Conservation (phyloP, 139 green algal genomes). For the Ettlia oleoabundans region DNA sequence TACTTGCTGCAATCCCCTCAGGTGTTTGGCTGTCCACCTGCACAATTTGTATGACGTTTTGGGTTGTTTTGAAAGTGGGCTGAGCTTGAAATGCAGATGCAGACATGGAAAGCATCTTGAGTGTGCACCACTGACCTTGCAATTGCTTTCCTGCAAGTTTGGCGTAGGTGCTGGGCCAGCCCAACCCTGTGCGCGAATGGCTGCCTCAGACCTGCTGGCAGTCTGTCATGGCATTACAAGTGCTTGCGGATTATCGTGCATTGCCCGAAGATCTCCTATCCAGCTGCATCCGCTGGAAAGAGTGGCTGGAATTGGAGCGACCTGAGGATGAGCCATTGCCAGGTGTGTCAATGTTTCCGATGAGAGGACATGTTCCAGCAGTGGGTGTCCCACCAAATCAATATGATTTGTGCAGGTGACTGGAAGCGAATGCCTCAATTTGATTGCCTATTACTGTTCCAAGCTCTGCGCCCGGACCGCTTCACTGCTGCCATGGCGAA, state of each 20-base stretch:
- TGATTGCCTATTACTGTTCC: conserved; percentile 83
- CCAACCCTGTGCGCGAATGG: no score
- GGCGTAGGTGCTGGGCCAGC: no score
- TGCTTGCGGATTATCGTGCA: conserved; percentile 83
- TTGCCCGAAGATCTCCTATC: conserved; percentile 88
- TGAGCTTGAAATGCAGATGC: no score
- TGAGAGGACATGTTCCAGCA: neutral
- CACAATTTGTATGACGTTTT: no score
- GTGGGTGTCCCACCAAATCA: neutral
- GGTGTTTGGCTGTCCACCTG: no score
- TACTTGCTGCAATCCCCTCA: conserved; percentile 82
- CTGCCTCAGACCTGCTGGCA: conserved; percentile 69
- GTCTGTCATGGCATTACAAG: conserved; percentile 67
- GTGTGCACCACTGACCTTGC: no score
- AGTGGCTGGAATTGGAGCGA: conserved; percentile 91
- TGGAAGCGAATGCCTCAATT: conserved; percentile 93
- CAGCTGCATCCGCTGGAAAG: conserved; percentile 85
- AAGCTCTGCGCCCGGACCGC: conserved; percentile 86
- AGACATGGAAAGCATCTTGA: no score
- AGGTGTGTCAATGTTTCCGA: conserved; percentile 12
- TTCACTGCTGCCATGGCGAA: conserved; percentile 81
- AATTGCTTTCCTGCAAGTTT: neutral
- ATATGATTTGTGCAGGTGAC: conserved; percentile 57
- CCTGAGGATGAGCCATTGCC: conserved; percentile 91
- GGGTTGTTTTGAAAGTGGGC: neutral